Evolutionary conservation across 78 protist genomes (phyloP).

Genomic region (Dictyostelium brefeldianum): DNA sequence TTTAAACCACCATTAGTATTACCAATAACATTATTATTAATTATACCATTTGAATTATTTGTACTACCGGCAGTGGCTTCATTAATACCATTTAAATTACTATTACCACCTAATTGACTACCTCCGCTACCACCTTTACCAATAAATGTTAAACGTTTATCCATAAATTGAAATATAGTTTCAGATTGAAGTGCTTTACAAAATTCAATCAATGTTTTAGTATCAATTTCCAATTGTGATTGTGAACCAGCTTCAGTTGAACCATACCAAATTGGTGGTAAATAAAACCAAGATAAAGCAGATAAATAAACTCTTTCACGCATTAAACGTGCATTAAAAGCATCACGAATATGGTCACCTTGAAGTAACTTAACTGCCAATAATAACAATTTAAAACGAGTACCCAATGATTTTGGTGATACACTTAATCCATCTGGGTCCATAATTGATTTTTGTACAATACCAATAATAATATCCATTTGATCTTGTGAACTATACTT

Average conservation of each 20-base stretch:
- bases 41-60: not conserved
- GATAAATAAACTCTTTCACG: constrained; percentile 74
- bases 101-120: not conserved
- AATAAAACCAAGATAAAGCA: constrained; percentile 77
- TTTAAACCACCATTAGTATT: not conserved
- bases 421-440: constrained; percentile 68
- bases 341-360: constrained; percentile 48
- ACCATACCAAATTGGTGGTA: constrained; percentile 82
- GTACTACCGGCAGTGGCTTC: not conserved
- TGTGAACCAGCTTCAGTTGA: constrained; percentile 34
- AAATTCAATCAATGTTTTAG: constrained; percentile 44
- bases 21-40: not conserved
- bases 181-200: constrained; percentile 72
- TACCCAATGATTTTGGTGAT: constrained; percentile 67
- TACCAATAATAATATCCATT: constrained; percentile 49
- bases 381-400: constrained; percentile 79
- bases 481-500: constrained; percentile 42
- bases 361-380: constrained; percentile 61
- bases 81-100: no score
- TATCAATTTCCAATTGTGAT: constrained; percentile 31
- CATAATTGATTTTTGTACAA: constrained; percentile 78
- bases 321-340: not conserved
- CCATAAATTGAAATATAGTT: constrained; percentile 31
- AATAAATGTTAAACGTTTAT: constrained; percentile 34
- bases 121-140: not conserved